Evolutionary conservation across 164 flowering plant species (phyloP), one percentile per base, ranked within the genome.

Genomic region (Vitis rupestris): DNA sequence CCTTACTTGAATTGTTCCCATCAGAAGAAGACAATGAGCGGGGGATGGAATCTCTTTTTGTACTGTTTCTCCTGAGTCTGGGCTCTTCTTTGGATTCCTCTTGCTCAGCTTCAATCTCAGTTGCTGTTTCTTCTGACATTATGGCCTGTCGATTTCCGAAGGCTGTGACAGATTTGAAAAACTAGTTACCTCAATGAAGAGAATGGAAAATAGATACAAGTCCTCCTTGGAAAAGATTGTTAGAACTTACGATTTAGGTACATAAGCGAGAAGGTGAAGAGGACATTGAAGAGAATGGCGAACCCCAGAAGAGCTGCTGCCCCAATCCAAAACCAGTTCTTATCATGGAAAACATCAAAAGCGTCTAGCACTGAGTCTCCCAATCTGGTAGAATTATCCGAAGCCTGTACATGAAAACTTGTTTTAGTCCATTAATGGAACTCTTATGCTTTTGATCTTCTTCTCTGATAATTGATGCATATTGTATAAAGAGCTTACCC

Each of bases 251-350:
- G 91, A 61, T 67, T 85, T 10, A 94, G 82, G 78, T 85, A 89
- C 78, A 69, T 78, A 37, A 94, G 89, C 0, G 95, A 81, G 19
- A 94, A n/a, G 15, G 99, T 92, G 83, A 81, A 92, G 37, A 90
- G 89, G 61, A 92, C 61, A 69, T 91, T 92, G 81, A 86, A 90
- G 71, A 94, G 87, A 67, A 89, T 14, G 19, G 78, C 76, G 78
- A 86, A 92, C 2, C 90, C 97, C 11, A 88, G 6, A 72, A 94
- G 85, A 30, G 88, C 95, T 19, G 71, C 90, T 13, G 69, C 75
- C 13, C 99, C 97, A 50, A 90, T 94, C 99, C 99, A 94, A 72
- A 72, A 92, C 97, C 97, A 90, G 13, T 83, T 77, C 50, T 62
- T 76, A 0, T 88, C 76, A 7, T 81, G 61, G 63, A 64, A 79